Conservation (phyloP, 345 rosid genomes). For the Euphorbia pulcherrima region DNA sequence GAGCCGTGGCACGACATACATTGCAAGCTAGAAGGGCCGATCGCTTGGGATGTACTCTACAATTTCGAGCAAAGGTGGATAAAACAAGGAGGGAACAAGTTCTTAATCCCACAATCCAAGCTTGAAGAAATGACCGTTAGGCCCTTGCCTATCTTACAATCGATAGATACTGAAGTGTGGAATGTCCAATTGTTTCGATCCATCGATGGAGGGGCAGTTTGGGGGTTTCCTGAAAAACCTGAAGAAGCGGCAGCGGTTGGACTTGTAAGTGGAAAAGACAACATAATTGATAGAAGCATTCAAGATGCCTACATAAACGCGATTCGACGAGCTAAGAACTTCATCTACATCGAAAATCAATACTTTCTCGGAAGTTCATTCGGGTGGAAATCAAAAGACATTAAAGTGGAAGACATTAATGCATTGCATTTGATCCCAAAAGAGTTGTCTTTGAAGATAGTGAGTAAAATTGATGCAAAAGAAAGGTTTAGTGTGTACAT, state of each 20-base stretch:
- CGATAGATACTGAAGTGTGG: constrained; percentile 42
- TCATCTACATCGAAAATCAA: constrained; percentile 82
- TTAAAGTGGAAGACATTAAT: constrained; percentile 42
- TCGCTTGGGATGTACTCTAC: constrained; percentile 82
- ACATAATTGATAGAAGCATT: constrained; percentile 62
- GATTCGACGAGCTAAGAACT: constrained; percentile 70
- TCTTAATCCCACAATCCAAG: constrained; percentile 29
- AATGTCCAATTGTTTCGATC: constrained; percentile 69
- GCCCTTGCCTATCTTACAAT: constrained; percentile 23
- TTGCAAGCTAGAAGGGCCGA: constrained; percentile 79
- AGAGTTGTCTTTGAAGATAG: constrained; percentile 70
- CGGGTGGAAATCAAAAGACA: constrained; percentile 53
- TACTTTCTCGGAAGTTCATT: constrained; percentile 80
- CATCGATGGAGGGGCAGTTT: constrained; percentile 51
- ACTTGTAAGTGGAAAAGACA: constrained; percentile 51
- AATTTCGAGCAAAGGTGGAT: constrained; percentile 91
- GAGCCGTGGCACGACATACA: constrained; percentile 98
- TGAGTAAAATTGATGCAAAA: constrained; percentile 68
- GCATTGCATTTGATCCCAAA: constrained; percentile 74
- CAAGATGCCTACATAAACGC: constrained; percentile 80
- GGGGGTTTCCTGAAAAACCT: constrained; percentile 37
- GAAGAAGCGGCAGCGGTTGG: constrained; percentile 41
- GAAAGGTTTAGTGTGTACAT: constrained; percentile 66
- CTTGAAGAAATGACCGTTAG: constrained; percentile 25
- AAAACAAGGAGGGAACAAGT: constrained; percentile 40